Percentiles rank a stretch among this genome's conserved stretches.
These are phyloP conservation scores for Neonectria punicea DNA, from an alignment of 2,329 filamentous ascomycete species.

Conservation along the genomic window DNA sequence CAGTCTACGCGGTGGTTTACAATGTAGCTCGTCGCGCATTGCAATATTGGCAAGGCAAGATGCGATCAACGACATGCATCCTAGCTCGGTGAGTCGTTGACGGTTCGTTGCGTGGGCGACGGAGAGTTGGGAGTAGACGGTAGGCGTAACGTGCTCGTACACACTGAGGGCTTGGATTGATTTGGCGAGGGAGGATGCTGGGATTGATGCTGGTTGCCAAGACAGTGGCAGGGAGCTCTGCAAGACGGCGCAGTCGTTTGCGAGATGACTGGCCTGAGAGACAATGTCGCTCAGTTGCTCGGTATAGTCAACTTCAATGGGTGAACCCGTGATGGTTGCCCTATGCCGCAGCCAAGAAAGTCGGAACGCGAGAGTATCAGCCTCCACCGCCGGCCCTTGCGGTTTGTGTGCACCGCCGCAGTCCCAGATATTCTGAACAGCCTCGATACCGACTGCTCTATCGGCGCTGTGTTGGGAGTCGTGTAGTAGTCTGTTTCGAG, in stretches of 20 bases:
- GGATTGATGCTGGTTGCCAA: too few relatives aligned
- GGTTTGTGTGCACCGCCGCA: not conserved
- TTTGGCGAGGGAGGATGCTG: too few relatives aligned
- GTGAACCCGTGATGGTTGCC: not conserved
- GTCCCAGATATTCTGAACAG: slow-evolving; percentile 1
- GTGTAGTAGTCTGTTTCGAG: slow-evolving; percentile 20
- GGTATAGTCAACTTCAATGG: too few relatives aligned
- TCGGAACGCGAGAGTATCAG: slow-evolving; percentile 5
- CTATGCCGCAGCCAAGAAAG: not conserved
- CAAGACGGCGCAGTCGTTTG: too few relatives aligned
- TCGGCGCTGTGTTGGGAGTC: not conserved
- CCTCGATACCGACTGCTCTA: not conserved
- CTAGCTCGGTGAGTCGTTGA: slow-evolving; percentile 7
- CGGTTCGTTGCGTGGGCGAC: slow-evolving; percentile 10
- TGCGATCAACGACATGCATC: too few relatives aligned
- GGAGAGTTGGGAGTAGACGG: not conserved
- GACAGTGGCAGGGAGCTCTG: not conserved
- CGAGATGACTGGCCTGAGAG: too few relatives aligned
- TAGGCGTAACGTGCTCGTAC: not conserved
- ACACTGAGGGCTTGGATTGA: too few relatives aligned
- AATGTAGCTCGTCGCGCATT: too few relatives aligned
- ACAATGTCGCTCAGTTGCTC: too few relatives aligned
- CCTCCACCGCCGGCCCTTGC: slow-evolving; percentile 1
- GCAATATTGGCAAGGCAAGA: too few relatives aligned
- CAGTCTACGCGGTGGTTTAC: too few relatives aligned